Evolutionary conservation across 192 early-diverging fungal species (phyloP), one percentile per base, ranked within the genome.

Genomic region (Umbelopsis vinacea): DNA sequence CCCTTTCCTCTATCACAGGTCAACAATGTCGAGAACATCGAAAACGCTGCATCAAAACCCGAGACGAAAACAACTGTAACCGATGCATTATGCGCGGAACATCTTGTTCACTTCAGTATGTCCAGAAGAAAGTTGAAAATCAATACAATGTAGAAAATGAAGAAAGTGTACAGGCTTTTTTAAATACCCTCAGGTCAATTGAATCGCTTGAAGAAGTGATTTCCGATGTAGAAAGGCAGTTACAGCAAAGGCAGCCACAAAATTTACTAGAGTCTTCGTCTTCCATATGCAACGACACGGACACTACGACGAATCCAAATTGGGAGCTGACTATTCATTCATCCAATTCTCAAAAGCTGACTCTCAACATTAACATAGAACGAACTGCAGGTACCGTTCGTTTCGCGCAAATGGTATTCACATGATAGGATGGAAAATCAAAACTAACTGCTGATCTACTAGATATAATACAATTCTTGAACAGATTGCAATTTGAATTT

Each of bases 11-110:
- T 48, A 9, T 48, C 47, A 15, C 14, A 63, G 57, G 57, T 37
- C 29, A 63, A 63, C 15, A 37, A 37, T 63, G 57, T 17, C 57
- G 57, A 37, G 33, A 35, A 63, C 57, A 63, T 29, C 33, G 57
- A 63, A 63, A 63, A 63, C 57, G 57, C 5, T 63, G 57, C 26
- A 19, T 63, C 11, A 26, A 29, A 5, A 38, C 57, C 19, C 17
- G 57, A 14, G 29, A 11, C 2, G 23, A 22, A 15, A 63, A 33
- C 1, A 37, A 29, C 11, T 63, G 57, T 26, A 15, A 37, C 11
- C 33, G 57, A 63, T 63, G 57, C 57, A 63, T 0, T 17, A 6
- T 35, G 35, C 57, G 57, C 2, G 26, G 33, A 4, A 63, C 26
- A 29, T 37, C 33, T 12, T 63, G 57, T 63, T 63, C 57, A 19